Percentiles rank a stretch among this genome's conserved stretches.
These are phyloP conservation scores for Chytriomyces confervae DNA, from an alignment of 192 early-diverging fungal genomes.

Conservation along the genomic window DNA sequence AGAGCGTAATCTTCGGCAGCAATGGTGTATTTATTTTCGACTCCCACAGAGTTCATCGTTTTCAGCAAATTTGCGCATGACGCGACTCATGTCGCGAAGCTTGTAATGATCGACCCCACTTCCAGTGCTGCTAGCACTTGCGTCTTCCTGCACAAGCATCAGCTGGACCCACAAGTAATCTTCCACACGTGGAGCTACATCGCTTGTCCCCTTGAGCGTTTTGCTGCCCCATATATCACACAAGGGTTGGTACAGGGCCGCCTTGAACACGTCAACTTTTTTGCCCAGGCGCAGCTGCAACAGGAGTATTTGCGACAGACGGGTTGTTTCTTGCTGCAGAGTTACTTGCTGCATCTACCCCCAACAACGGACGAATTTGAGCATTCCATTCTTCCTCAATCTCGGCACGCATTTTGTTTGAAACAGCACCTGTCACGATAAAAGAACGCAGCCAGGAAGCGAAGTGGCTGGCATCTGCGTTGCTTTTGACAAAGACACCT, in stretches of 20 bases:
- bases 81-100: conserved; percentile 64
- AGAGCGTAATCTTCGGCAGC: too few relatives aligned
- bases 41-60: too few relatives aligned
- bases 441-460: conserved; percentile 11
- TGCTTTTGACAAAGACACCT: conserved; percentile 16
- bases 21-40: too few relatives aligned
- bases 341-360: conserved; percentile 31
- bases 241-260: conserved; percentile 84
- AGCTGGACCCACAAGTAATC: conserved; percentile 95
- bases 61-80: conserved; percentile 72
- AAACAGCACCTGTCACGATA: conserved; percentile 55
- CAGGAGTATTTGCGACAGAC: too few relatives aligned
- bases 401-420: conserved; percentile 55
- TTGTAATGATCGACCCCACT: conserved; percentile 59
- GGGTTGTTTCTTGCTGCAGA: conserved; percentile 17
- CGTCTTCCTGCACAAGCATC: conserved; percentile 69
- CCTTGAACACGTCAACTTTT: conserved; percentile 85
- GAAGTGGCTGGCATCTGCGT: conserved; percentile 13
- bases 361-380: conserved; percentile 44
- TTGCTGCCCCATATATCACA: conserved; percentile 77
- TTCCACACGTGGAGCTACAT: conserved; percentile 79
- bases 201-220: conserved; percentile 56
- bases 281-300: conserved; percentile 32
- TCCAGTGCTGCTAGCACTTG: conserved; percentile 19
- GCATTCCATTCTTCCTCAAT: conserved; percentile 66